phyloP scores from a whole-genome alignment of 805 yeast genomes.

The Ogataea sp. region DNA sequence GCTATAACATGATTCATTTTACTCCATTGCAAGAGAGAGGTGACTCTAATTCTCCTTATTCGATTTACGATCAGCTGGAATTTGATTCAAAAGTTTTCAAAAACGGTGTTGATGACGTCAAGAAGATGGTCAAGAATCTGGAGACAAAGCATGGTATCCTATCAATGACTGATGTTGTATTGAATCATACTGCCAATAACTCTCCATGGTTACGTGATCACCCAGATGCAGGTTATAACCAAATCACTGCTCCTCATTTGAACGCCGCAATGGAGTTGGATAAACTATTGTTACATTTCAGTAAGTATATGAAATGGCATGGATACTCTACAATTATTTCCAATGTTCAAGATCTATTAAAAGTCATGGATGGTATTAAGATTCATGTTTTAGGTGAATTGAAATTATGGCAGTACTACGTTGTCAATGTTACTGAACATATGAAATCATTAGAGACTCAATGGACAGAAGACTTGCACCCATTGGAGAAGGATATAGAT shows the following conservation, averaged over 20 bases:
- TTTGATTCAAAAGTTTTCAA: slow-evolving; percentile 66
- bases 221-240: slow-evolving; percentile 88
- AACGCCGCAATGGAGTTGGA: slow-evolving; percentile 81
- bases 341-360: slow-evolving; percentile 44
- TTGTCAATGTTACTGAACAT: slow-evolving; percentile 44
- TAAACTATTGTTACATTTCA: slow-evolving; percentile 54
- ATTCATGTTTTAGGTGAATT: slow-evolving; percentile 57
- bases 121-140: slow-evolving; percentile 37
- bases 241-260: slow-evolving; percentile 84
- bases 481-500: slow-evolving; percentile 17
- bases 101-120: slow-evolving; percentile 45
- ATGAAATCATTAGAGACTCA: slow-evolving; percentile 28
- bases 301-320: slow-evolving; percentile 43
- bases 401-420: slow-evolving; percentile 85
- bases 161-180: slow-evolving; percentile 84
- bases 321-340: slow-evolving; percentile 56
- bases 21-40: slow-evolving; percentile 92
- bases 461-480: slow-evolving; percentile 22
- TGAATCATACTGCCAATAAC: slow-evolving; percentile 92
- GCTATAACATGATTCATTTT: slow-evolving; percentile 93
- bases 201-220: slow-evolving; percentile 78
- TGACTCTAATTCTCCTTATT: slow-evolving; percentile 85
- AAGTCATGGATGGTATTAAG: slow-evolving; percentile 60
- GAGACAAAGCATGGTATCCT: slow-evolving; percentile 53
- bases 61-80: slow-evolving; percentile 75